phyloP scores from a whole-genome alignment of 129 eudicot species.

The Artemisia annua region DNA sequence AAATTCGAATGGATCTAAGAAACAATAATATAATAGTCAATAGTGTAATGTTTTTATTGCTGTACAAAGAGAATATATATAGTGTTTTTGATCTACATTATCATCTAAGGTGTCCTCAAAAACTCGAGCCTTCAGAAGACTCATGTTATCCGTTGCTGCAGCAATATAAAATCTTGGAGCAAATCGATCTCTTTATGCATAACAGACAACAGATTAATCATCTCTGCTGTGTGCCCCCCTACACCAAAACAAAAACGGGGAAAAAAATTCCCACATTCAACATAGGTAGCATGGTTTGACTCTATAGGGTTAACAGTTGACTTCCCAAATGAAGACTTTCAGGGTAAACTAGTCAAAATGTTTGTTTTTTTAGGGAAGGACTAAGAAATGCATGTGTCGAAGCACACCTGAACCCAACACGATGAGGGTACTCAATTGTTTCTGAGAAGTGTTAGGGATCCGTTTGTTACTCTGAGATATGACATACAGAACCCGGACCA shows the following conservation, averaged over 20 bases:
- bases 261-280: background rate
- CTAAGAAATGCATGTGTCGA: background rate
- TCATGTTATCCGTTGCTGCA: constrained; percentile 95
- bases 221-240: constrained; percentile 97
- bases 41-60: too few relatives aligned
- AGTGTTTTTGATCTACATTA: too few relatives aligned
- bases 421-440: constrained; percentile 66
- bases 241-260: constrained; percentile 17
- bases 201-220: constrained; percentile 69
- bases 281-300: too few relatives aligned
- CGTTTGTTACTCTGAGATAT: constrained; percentile 58
- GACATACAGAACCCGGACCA: constrained; percentile 56
- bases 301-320: background rate
- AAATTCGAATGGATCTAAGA: too few relatives aligned
- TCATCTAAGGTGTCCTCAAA: too few relatives aligned
- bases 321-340: constrained; percentile 4
- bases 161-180: constrained; percentile 78
- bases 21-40: too few relatives aligned
- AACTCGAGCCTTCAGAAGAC: constrained; percentile 16
- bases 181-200: constrained; percentile 65
- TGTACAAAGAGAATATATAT: too few relatives aligned
- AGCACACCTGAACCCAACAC: constrained; percentile 90
- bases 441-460: constrained; percentile 28
- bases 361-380: background rate
- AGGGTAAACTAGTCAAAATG: background rate